Evolutionary conservation across 176 grass and related monocot species (phyloP).

Genomic region (Urochloa ruziziensis): DNA sequence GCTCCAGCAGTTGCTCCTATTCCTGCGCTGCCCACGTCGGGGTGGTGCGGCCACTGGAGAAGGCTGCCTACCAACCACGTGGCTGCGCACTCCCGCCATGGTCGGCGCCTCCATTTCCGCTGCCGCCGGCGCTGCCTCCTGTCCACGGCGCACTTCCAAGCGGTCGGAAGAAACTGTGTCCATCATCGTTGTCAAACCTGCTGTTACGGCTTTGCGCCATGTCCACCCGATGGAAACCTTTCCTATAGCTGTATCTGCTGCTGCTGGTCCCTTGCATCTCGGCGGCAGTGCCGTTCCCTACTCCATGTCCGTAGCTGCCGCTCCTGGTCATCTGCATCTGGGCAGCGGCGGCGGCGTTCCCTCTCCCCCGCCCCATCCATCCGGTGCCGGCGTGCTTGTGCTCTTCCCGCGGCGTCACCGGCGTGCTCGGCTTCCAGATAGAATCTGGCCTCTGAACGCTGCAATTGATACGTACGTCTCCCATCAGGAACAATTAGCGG

Average conservation of each 20-base stretch:
- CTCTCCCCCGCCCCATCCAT: slow-evolving; percentile 33
- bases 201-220: background rate
- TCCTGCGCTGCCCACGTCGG: no score
- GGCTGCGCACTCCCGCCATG: background rate
- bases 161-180: no score
- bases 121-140: background rate
- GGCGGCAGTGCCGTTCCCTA: background rate
- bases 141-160: no score
- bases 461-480: background rate
- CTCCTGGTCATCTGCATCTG: background rate
- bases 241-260: background rate
- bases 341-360: background rate
- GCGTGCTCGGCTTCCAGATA: slow-evolving; percentile 13
- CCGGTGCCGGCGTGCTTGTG: slow-evolving; percentile 22
- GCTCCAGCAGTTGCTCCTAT: no score
- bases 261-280: background rate
- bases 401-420: slow-evolving; percentile 7
- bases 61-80: slow-evolving; percentile 5
- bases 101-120: background rate
- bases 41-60: no score
- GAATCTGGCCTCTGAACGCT: slow-evolving; percentile 8
- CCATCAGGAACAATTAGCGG: no score
- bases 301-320: background rate
- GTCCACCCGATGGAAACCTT: background rate
- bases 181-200: background rate